Base-by-base conservation (phyloP, 495 filamentous ascomycete species). In the Thermothielavioides terrestris region DNA sequence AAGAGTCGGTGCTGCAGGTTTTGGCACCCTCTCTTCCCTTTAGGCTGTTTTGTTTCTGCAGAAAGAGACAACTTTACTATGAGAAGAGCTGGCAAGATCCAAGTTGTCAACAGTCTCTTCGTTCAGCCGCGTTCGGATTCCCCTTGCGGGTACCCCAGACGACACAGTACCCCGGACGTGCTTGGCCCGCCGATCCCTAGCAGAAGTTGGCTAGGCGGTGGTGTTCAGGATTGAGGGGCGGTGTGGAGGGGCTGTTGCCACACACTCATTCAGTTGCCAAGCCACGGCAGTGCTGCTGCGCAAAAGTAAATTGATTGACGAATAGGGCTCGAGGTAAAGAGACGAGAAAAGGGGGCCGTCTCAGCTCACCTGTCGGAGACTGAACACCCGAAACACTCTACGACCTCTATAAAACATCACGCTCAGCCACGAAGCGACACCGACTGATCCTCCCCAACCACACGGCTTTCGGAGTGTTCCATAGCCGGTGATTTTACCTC, bases 111-210 rank as follows among this genome's bases (percentile, higher is more conserved):
- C n/a, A n/a, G n/a, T n/a, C n/a, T n/a, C 4, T 34, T 34, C 10
- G 31, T 34, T 34, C 11, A n/a, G n/a, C n/a, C n/a, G n/a, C n/a
- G n/a, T n/a, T n/a, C n/a, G n/a, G n/a, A n/a, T n/a, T n/a, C n/a
- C n/a, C n/a, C n/a, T n/a, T n/a, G n/a, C n/a, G n/a, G n/a, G n/a
- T n/a, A n/a, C n/a, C n/a, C n/a, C n/a, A n/a, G n/a, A n/a, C n/a
- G n/a, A n/a, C n/a, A n/a, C n/a, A n/a, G 2, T 17, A 42, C 23
- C 45, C 35, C 31, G 18, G 27, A 17, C 9, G 8, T 22, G 14
- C 44, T 47, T 47, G 44, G 44, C 44, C n/a, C n/a, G 25, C 45
- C 17, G 17, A 38, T n/a, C 23, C 23, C 15, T 25, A 15, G 42
- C 42, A 25, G 43, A 15, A n/a, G n/a, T n/a, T n/a, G n/a, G 3